Base-by-base conservation (phyloP, 2,329 filamentous ascomycete genomes). In the Xylaria sp. region DNA sequence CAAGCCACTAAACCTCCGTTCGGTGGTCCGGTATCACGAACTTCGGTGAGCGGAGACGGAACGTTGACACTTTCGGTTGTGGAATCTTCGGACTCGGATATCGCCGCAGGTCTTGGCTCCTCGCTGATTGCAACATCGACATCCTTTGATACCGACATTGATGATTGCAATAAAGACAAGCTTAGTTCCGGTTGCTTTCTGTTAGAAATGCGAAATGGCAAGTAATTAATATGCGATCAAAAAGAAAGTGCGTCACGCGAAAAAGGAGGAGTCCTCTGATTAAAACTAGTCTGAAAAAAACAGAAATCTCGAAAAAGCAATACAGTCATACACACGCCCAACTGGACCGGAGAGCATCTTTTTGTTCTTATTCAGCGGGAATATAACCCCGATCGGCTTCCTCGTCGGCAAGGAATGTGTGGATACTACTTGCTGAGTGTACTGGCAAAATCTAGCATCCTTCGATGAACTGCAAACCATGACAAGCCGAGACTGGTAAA, bases 1-100 rank as follows among this genome's bases (percentile, higher is more conserved):
- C 76, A 77, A 17, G 73, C 73, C 42, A 70, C 49, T 26, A 72
- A 53, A 3, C 73, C 75, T 40, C 76, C 74, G 61, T 76, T 71
- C 38, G 69, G 74, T 13, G 71, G 71, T n/a, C 33, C 58, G 62
- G 63, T 36, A 66, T 68, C 57, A 23, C 44, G 38, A 58, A 38
- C 46, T 36, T 48, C 59, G 48, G 54, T 15, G 7, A 59, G 40
- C 51, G 48, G 64, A 31, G 40, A 31, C 23, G 59, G 28, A 26
- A 23, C 23, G n/a, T 53, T 42, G 3, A 15, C 40, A 17, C 10
- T 15, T 60, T 63, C 67, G 48, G 40, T 38, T 2, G 54, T 46
- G 11, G 48, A 51, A 51, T 67, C 56, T 17, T 60, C 48, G 15
- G 57, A 64, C 59, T 58, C 56, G 46, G 33, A 60, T n/a, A 23